phyloP scores from a whole-genome alignment of 257 asterid species.

The Nyctanthes arbortristis region DNA sequence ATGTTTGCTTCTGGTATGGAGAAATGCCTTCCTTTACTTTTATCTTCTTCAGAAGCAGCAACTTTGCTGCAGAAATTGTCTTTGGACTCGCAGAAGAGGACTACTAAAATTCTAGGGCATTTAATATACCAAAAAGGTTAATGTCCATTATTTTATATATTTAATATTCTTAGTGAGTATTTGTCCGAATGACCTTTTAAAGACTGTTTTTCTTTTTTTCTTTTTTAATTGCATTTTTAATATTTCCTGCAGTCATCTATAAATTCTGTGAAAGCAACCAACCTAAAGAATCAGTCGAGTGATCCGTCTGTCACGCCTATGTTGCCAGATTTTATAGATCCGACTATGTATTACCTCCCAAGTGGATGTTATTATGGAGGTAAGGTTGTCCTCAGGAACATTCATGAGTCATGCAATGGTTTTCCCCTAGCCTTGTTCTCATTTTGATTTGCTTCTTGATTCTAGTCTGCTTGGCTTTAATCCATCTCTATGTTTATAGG shows the following conservation, averaged over 20 bases:
- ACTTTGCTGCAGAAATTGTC: slow-evolving; percentile 64
- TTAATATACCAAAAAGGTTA: slow-evolving; percentile 53
- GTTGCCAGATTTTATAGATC: slow-evolving; percentile 49
- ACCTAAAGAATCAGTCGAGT: slow-evolving; percentile 32
- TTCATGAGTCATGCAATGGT: background rate
- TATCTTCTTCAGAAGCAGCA: slow-evolving; percentile 46
- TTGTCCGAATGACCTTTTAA: background rate
- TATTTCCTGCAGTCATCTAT: slow-evolving; percentile 36
- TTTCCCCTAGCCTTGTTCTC: background rate
- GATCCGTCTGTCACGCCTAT: slow-evolving; percentile 50
- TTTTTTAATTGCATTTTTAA: background rate
- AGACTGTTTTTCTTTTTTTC: background rate
- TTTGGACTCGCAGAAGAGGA: slow-evolving; percentile 53
- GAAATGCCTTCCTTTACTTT: slow-evolving; percentile 43
- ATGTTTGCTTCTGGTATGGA: background rate
- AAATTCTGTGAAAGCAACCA: slow-evolving; percentile 29
- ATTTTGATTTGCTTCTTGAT: background rate
- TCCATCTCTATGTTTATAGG: slow-evolving; percentile 27
- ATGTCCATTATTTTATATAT: background rate
- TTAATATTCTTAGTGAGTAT: background rate
- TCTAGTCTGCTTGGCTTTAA: background rate
- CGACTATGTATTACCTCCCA: slow-evolving; percentile 42
- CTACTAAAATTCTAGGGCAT: slow-evolving; percentile 46
- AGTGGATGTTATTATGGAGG: slow-evolving; percentile 45
- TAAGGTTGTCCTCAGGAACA: background rate